Evolutionary conservation across 2,329 filamentous ascomycete genomes (phyloP), one percentile per base, ranked within the genome.

Genomic region (Helotiales sp.): DNA sequence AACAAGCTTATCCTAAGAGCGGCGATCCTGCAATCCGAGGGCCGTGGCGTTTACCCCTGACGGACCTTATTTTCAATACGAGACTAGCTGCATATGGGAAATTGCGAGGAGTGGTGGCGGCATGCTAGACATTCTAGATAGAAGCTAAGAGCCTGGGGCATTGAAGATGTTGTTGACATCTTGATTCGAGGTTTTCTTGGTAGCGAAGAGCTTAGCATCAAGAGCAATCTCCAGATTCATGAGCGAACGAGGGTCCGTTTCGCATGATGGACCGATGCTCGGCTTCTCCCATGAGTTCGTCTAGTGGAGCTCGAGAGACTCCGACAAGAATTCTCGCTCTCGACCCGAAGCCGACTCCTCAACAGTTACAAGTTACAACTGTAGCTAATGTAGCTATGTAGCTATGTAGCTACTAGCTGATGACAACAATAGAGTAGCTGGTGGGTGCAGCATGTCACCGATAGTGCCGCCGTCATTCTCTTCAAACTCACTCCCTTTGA

Each of bases 41-140:
- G 40, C 13, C 40, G 38, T 22, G 38, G 10, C n/a, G 24, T 44
- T 44, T 40, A 44, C 40, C 40, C 40, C 40, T 44, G 40, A 44
- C 40, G 13, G 40, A 44, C 40, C 40, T 44, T 44, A 44, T 44
- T 44, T 44, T 44, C 40, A 25, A 44, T 44, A 44, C 40, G 40
- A 44, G 40, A 44, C 40, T 24, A 44, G 40, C 19, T 8, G 13
- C 10, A 25, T 44, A 9, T 25, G 40, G 40, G 40, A 44, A 44
- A 44, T 44, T 44, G 22, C 40, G 15, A 44, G 7, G 12, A 27
- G n/a, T 15, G 24, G 27, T 25, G 2, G 1, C 22, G 24, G 40
- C 40, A 15, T 12, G 13, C 40, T 15, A 44, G 3, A 25, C 22
- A 24, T 15, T 19, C 19, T 9, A 24, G 10, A 24, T 3, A 7